These are phyloP conservation scores for Flaveria floridana DNA, from an alignment of 140 eudicot genomes.

Conservation along the genomic window DNA sequence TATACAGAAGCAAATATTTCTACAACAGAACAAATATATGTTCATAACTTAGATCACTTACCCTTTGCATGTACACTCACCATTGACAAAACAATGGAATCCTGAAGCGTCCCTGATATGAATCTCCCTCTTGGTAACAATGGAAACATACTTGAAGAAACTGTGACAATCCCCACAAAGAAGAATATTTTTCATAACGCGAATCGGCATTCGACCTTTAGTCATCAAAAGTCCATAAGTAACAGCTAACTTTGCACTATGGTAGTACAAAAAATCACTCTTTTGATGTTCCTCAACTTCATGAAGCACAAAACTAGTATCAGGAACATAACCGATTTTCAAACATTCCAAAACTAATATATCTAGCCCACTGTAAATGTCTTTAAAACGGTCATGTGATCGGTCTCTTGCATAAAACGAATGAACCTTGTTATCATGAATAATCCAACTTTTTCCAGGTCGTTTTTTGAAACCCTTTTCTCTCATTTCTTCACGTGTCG, in stretches of 20 bases:
- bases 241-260: slow-evolving; percentile 84
- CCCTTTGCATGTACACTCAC: slow-evolving; percentile 71
- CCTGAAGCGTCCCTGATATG: slow-evolving; percentile 85
- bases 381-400: slow-evolving; percentile 62
- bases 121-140: slow-evolving; percentile 78
- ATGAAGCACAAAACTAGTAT: slow-evolving; percentile 92
- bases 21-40: slow-evolving; percentile 17
- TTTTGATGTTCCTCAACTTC: slow-evolving; percentile 94
- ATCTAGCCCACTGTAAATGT: slow-evolving; percentile 65
- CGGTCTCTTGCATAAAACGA: slow-evolving; percentile 74
- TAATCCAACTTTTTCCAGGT: slow-evolving; percentile 79
- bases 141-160: slow-evolving; percentile 68
- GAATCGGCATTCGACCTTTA: slow-evolving; percentile 50
- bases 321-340: slow-evolving; percentile 77
- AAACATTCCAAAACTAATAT: slow-evolving; percentile 71
- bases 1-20: slow-evolving; percentile 8
- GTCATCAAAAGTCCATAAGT: slow-evolving; percentile 70
- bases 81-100: slow-evolving; percentile 70
- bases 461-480: slow-evolving; percentile 62
- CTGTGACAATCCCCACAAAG: slow-evolving; percentile 92
- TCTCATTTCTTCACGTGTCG: slow-evolving; percentile 70
- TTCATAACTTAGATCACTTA: slow-evolving; percentile 31
- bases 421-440: slow-evolving; percentile 58
- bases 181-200: slow-evolving; percentile 66
- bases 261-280: slow-evolving; percentile 72